Evolutionary conservation across 345 rosid species (phyloP).

Genomic region (Rhizophora mangle): DNA sequence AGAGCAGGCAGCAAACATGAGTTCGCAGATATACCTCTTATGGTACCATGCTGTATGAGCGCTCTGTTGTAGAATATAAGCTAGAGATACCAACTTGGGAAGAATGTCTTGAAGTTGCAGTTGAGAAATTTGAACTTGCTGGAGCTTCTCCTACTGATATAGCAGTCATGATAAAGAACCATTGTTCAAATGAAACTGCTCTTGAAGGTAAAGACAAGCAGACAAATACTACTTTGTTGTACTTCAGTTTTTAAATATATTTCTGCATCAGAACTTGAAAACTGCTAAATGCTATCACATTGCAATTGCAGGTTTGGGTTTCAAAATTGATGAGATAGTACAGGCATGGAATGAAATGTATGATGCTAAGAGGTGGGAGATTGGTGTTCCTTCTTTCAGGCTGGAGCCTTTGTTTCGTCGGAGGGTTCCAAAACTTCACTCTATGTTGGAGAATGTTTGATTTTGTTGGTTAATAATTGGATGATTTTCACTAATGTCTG

Average conservation of each 20-base stretch:
- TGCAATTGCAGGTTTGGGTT: slow-evolving; percentile 62
- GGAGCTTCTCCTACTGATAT: slow-evolving; percentile 95
- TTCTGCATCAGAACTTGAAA: neutral
- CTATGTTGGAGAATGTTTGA: slow-evolving; percentile 66
- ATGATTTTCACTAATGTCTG: slow-evolving; percentile 11
- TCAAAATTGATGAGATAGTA: slow-evolving; percentile 93
- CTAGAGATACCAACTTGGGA: slow-evolving; percentile 93
- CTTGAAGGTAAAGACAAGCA: slow-evolving; percentile 61
- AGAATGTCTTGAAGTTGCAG: slow-evolving; percentile 96
- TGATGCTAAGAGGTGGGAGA: slow-evolving; percentile 95
- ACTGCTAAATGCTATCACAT: neutral
- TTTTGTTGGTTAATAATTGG: slow-evolving; percentile 17
- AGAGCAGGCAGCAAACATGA: slow-evolving; percentile 80
- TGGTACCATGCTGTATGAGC: slow-evolving; percentile 92
- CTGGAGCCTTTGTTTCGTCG: slow-evolving; percentile 93
- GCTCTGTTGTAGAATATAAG: slow-evolving; percentile 88
- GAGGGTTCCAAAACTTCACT: slow-evolving; percentile 73
- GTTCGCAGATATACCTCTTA: slow-evolving; percentile 82
- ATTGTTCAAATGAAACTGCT: slow-evolving; percentile 80
- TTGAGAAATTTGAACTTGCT: slow-evolving; percentile 95
- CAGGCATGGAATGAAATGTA: slow-evolving; percentile 99
- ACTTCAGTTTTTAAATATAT: neutral
- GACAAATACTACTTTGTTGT: slow-evolving; percentile 2
- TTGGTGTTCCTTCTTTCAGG: slow-evolving; percentile 88
- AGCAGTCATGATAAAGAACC: slow-evolving; percentile 98